These are phyloP conservation scores for Paramecium pentaurelia DNA, from an alignment of 73 alveolate genomes.

Conservation along the genomic window DNA sequence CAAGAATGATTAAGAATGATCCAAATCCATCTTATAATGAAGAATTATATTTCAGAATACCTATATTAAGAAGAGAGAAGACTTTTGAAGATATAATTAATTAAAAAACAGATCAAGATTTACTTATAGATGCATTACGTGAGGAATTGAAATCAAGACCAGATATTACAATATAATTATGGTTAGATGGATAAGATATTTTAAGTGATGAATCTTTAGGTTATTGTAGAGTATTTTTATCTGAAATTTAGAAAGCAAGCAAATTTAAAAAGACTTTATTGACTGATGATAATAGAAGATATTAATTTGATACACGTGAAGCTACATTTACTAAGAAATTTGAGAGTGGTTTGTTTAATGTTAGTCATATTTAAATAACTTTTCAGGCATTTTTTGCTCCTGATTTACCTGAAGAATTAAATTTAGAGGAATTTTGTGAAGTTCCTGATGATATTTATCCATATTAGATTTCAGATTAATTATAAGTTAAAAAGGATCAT, in stretches of 20 bases:
- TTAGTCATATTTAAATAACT: constrained; percentile 50
- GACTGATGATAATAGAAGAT: constrained; percentile 28
- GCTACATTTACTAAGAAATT: constrained; percentile 56
- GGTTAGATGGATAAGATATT: constrained; percentile 60
- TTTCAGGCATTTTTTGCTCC: constrained; percentile 52
- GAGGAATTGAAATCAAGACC: constrained; percentile 51
- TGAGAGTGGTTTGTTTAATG: constrained; percentile 51
- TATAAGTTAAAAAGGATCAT: constrained; percentile 3
- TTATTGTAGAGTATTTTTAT: constrained; percentile 21
- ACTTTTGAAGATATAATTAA: constrained; percentile 44
- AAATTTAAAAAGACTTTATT: constrained; percentile 2
- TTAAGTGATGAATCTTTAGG: constrained; percentile 61
- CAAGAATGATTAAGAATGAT: constrained; percentile 54
- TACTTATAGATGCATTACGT: constrained; percentile 39
- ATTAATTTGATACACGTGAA: constrained; percentile 25
- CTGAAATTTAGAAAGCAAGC: not conserved
- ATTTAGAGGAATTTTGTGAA: constrained; percentile 51
- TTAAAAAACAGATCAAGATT: constrained; percentile 17
- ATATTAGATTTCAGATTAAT: constrained; percentile 24
- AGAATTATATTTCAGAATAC: constrained; percentile 57
- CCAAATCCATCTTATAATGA: constrained; percentile 61
- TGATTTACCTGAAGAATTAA: constrained; percentile 46
- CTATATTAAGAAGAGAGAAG: not conserved
- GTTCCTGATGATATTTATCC: constrained; percentile 49
- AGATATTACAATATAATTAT: constrained; percentile 49